Evolutionary conservation across 768 basidiomycete genomes (phyloP).

Genomic region (Lactifluus subvellereus): DNA sequence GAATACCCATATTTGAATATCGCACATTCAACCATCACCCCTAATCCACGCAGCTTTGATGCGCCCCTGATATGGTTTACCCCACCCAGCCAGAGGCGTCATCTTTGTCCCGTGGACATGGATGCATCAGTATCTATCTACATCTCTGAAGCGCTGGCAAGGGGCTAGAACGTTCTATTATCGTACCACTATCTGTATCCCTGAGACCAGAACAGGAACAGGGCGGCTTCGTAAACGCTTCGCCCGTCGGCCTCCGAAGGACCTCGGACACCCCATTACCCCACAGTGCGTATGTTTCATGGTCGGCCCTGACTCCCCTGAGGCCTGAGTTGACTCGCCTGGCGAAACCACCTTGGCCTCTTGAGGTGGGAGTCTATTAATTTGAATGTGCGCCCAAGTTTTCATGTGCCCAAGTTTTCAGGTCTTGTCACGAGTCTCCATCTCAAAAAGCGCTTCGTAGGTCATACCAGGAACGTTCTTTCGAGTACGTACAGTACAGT

Average conservation of each 20-base stretch:
- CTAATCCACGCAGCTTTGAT: conserved; percentile 5
- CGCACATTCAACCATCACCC: conserved; percentile 9
- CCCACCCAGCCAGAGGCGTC: conserved; percentile 8
- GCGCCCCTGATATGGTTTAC: conserved; percentile 12
- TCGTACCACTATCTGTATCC: conserved; percentile 17
- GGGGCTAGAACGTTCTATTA: conserved; percentile 14
- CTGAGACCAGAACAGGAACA: conserved; percentile 13
- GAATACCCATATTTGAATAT: conserved; percentile 4
- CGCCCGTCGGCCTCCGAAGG: conserved; percentile 13
- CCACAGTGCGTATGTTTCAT: neutral
- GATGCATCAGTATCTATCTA: conserved; percentile 3
- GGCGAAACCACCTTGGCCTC: no score
- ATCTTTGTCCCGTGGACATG: conserved; percentile 2
- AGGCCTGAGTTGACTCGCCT: neutral
- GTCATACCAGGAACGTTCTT: neutral
- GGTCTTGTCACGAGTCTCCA: neutral
- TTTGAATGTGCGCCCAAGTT: neutral
- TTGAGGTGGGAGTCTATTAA: no score
- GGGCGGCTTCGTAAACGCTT: conserved; percentile 8
- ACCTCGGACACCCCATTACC: conserved; percentile 15
- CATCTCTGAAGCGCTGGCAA: conserved; percentile 20
- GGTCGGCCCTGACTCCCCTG: neutral
- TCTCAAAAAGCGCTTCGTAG: neutral
- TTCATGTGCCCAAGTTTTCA: no score
- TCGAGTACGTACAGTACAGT: conserved; percentile 2